These are phyloP conservation scores for Lichtheimia ornata DNA, from an alignment of 371 early-diverging fungal genomes.

Conservation along the genomic window DNA sequence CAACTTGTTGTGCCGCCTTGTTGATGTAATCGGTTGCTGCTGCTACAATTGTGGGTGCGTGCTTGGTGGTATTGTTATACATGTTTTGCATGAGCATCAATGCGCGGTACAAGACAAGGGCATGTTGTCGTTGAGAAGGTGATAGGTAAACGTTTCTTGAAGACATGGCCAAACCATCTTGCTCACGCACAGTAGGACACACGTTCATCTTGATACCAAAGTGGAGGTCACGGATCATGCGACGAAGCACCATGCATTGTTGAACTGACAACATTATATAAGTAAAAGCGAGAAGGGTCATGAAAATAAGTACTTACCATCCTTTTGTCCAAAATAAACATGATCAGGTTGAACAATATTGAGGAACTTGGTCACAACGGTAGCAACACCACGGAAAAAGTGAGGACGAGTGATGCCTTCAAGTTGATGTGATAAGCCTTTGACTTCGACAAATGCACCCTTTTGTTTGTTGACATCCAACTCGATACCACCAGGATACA, in stretches of 20 bases:
- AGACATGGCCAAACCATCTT: slow-evolving; percentile 89
- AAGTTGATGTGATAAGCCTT: slow-evolving; percentile 86
- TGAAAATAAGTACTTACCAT: slow-evolving; percentile 49
- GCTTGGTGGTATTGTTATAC: slow-evolving; percentile 49
- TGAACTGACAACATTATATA: slow-evolving; percentile 54
- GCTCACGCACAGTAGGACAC: slow-evolving; percentile 79
- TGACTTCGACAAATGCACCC: slow-evolving; percentile 92
- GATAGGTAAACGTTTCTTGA: slow-evolving; percentile 88
- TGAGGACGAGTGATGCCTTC: slow-evolving; percentile 94
- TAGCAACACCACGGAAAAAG: slow-evolving; percentile 97
- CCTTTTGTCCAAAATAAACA: slow-evolving; percentile 96
- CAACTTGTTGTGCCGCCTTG: slow-evolving; percentile 36
- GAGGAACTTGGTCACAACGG: slow-evolving; percentile 93
- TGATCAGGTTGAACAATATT: slow-evolving; percentile 85
- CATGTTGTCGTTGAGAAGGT: slow-evolving; percentile 68
- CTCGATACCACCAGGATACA: slow-evolving; percentile 93
- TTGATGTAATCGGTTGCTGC: slow-evolving; percentile 44
- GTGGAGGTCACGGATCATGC: slow-evolving; percentile 82
- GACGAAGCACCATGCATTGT: slow-evolving; percentile 87
- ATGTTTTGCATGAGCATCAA: slow-evolving; percentile 56
- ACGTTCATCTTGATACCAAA: slow-evolving; percentile 78
- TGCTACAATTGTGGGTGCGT: slow-evolving; percentile 53
- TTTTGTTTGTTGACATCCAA: slow-evolving; percentile 74
- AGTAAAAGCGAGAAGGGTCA: background rate
- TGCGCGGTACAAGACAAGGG: slow-evolving; percentile 78